phyloP scores from a whole-genome alignment of 192 early-diverging fungal species.

The Coemansia sp. region DNA sequence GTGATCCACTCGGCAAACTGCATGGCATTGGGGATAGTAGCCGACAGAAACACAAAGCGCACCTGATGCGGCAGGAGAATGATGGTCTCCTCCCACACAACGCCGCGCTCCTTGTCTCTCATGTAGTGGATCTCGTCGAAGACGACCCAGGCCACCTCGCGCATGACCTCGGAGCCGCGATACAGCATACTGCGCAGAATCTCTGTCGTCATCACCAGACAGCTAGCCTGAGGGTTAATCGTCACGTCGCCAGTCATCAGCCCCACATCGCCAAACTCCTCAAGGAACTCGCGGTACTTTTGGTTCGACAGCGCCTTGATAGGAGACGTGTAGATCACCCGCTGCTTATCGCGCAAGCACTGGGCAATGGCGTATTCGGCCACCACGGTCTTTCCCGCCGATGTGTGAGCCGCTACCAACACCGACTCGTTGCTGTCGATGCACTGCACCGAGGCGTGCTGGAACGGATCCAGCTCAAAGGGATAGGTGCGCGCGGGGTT shows the following conservation, averaged over 20 bases:
- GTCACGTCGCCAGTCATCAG: slow-evolving; percentile 99
- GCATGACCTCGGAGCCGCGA: slow-evolving; percentile 91
- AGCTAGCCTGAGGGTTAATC: slow-evolving; percentile 89
- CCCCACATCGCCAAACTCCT: slow-evolving; percentile 97
- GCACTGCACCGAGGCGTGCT: slow-evolving; percentile 79
- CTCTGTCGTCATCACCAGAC: slow-evolving; percentile 98
- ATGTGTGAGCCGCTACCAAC: slow-evolving; percentile 94
- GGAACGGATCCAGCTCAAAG: slow-evolving; percentile 93
- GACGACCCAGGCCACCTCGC: slow-evolving; percentile 96
- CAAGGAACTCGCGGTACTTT: slow-evolving; percentile 93
- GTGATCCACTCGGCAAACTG: slow-evolving; percentile 99
- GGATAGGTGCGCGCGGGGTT: slow-evolving; percentile 82
- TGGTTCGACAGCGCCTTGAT: slow-evolving; percentile 99
- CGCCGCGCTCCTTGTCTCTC: slow-evolving; percentile 95
- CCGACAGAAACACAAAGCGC: slow-evolving; percentile 92
- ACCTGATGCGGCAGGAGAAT: slow-evolving; percentile 92
- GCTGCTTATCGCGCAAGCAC: slow-evolving; percentile 80
- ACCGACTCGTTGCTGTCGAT: slow-evolving; percentile 93
- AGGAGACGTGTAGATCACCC: slow-evolving; percentile 95
- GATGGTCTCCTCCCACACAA: slow-evolving; percentile 99
- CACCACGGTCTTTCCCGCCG: slow-evolving; percentile 96
- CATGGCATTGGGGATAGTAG: slow-evolving; percentile 98
- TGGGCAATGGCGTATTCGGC: slow-evolving; percentile 99
- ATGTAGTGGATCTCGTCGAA: slow-evolving; percentile 99
- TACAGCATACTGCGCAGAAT: slow-evolving; percentile 98